These are phyloP conservation scores for Vitis hybrid DNA, from an alignment of 177 flowering plant species.

Conservation along the genomic window DNA sequence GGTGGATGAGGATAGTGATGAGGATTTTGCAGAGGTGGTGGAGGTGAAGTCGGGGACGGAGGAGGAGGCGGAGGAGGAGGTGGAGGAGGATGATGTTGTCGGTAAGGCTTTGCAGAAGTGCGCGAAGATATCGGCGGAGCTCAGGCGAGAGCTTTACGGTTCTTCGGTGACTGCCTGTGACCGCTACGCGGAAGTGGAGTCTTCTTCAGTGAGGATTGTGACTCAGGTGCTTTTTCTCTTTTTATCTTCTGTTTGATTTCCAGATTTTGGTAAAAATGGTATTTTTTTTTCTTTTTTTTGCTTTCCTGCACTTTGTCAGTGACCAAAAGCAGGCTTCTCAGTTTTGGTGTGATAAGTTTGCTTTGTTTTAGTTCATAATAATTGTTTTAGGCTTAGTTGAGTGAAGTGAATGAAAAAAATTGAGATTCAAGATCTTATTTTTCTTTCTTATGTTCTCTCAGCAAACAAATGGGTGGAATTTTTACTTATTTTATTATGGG, in stretches of 20 bases:
- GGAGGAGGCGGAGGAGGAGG: constrained; percentile 19
- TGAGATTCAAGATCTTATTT: not conserved
- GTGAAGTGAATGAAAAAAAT: not conserved
- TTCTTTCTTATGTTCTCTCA: not conserved
- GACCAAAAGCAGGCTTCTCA: too few relatives aligned
- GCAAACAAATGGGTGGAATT: not conserved
- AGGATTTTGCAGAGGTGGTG: constrained; percentile 23
- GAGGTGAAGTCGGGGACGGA: constrained; percentile 24
- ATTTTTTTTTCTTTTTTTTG: too few relatives aligned
- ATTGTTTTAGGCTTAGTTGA: not conserved
- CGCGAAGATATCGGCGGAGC: constrained; percentile 69
- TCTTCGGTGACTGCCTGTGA: constrained; percentile 49
- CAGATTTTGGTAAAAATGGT: not conserved
- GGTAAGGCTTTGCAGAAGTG: constrained; percentile 87
- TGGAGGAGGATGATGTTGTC: constrained; percentile 70
- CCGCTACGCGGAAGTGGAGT: constrained; percentile 69
- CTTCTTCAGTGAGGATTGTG: constrained; percentile 72
- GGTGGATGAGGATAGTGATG: constrained; percentile 53
- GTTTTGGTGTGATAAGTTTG: too few relatives aligned
- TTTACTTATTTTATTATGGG: not conserved
- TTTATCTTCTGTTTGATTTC: not conserved
- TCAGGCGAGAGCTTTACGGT: constrained; percentile 71
- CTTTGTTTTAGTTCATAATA: too few relatives aligned
- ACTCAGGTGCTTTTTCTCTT: constrained; percentile 60
- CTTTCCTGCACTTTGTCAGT: too few relatives aligned